Evolutionary conservation across 257 asterid genomes (phyloP).

Genomic region (Solanum piurae): DNA sequence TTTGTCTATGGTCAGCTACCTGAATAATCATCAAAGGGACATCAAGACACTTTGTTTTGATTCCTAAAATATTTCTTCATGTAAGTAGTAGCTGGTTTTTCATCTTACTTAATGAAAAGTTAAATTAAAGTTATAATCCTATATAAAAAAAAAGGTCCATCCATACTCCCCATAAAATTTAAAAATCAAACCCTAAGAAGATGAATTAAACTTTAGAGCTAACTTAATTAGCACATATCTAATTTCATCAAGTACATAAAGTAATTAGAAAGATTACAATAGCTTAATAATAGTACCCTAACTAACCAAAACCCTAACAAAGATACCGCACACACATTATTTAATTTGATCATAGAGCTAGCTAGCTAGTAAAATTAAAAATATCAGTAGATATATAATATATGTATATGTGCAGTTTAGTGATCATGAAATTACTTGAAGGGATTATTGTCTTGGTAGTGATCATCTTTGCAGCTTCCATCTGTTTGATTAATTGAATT

Average conservation of each 20-base stretch:
- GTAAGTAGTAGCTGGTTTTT: background rate
- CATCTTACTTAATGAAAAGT: background rate
- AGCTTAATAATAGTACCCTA: background rate
- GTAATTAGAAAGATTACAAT: background rate
- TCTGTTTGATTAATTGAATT: constrained; percentile 12
- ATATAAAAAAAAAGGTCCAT: background rate
- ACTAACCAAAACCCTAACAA: background rate
- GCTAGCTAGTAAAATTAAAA: background rate
- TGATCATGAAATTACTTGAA: background rate
- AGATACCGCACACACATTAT: background rate
- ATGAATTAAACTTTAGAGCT: background rate
- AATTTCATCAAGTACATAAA: background rate
- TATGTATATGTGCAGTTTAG: background rate
- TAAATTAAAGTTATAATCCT: background rate
- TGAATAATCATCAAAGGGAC: background rate
- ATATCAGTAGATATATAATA: background rate
- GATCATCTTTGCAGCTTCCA: background rate
- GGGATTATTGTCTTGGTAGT: background rate
- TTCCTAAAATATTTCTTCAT: background rate
- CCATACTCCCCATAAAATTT: background rate
- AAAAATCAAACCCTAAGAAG: background rate
- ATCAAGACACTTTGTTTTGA: background rate
- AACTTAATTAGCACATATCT: background rate
- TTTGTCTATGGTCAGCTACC: background rate
- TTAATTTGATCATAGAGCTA: background rate